phyloP scores from a whole-genome alignment of 2,329 filamentous ascomycete genomes.

The Capronia americana region DNA sequence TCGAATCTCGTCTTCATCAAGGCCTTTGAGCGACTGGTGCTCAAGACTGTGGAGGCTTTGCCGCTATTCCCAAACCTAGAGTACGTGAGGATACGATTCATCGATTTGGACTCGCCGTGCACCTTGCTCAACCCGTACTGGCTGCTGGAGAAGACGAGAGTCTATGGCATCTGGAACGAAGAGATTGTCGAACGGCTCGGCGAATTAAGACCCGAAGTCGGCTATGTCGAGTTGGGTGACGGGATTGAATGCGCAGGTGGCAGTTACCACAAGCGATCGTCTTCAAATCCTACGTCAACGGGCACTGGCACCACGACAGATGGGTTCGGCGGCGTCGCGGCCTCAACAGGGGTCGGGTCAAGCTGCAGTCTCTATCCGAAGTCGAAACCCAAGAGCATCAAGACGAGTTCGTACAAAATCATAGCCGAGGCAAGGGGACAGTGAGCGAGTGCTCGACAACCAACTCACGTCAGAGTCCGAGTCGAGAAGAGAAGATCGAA shows the following conservation, averaged over 20 bases:
- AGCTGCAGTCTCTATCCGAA: constrained; percentile 47
- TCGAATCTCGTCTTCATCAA: constrained; percentile 74
- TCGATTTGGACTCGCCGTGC: constrained; percentile 74
- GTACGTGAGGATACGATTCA: constrained; percentile 73
- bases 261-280: constrained; percentile 7
- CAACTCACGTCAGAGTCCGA: neutral
- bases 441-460: constrained; percentile 11
- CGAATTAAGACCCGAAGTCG: constrained; percentile 62
- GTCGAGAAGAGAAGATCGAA: neutral
- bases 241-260: constrained; percentile 56
- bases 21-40: constrained; percentile 72
- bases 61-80: constrained; percentile 63
- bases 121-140: constrained; percentile 77
- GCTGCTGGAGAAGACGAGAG: constrained; percentile 64
- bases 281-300: constrained; percentile 19
- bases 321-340: constrained; percentile 1
- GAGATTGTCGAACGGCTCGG: constrained; percentile 67
- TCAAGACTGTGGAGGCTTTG: constrained; percentile 67
- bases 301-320: neutral
- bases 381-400: constrained; percentile 49
- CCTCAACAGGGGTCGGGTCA: constrained; percentile 36
- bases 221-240: constrained; percentile 68
- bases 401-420: constrained; percentile 49
- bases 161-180: constrained; percentile 75
- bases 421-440: constrained; percentile 47